phyloP scores from a whole-genome alignment of 257 asterid species.

The Plantago elongata region DNA sequence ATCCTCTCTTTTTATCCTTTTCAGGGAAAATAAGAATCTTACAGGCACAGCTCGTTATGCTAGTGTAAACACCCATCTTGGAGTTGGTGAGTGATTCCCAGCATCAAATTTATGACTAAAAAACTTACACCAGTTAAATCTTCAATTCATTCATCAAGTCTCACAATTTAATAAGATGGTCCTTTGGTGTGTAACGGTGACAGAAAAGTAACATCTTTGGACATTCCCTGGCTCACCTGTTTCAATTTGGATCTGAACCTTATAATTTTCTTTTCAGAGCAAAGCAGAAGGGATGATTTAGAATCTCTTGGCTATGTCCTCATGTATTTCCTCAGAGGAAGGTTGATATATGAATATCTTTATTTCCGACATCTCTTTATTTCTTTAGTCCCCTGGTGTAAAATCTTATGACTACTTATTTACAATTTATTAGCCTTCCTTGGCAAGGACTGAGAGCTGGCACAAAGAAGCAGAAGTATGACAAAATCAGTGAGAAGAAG shows the following conservation, averaged over 20 bases:
- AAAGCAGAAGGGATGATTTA: slow-evolving; percentile 96
- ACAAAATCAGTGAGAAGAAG: slow-evolving; percentile 94
- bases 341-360: slow-evolving; percentile 37
- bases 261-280: slow-evolving; percentile 50
- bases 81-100: slow-evolving; percentile 71
- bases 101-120: slow-evolving; percentile 8
- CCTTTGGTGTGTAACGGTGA: no score
- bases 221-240: no score
- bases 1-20: slow-evolving; percentile 15
- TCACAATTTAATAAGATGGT: no score
- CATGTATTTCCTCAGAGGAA: slow-evolving; percentile 91
- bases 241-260: slow-evolving; percentile 1
- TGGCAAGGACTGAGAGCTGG: slow-evolving; percentile 99
- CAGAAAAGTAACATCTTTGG: no score
- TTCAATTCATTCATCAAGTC: no score
- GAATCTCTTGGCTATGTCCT: slow-evolving; percentile 96
- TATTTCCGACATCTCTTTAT: not conserved
- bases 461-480: slow-evolving; percentile 95
- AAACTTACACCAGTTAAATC: not conserved
- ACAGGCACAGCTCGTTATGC: slow-evolving; percentile 99
- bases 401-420: not conserved
- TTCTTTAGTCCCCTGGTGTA: not conserved
- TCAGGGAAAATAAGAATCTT: slow-evolving; percentile 94
- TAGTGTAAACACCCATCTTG: slow-evolving; percentile 95
- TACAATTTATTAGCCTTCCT: slow-evolving; percentile 59